phyloP scores from a whole-genome alignment of 176 grass and related monocot species.

The Saccharum spontaneum region DNA sequence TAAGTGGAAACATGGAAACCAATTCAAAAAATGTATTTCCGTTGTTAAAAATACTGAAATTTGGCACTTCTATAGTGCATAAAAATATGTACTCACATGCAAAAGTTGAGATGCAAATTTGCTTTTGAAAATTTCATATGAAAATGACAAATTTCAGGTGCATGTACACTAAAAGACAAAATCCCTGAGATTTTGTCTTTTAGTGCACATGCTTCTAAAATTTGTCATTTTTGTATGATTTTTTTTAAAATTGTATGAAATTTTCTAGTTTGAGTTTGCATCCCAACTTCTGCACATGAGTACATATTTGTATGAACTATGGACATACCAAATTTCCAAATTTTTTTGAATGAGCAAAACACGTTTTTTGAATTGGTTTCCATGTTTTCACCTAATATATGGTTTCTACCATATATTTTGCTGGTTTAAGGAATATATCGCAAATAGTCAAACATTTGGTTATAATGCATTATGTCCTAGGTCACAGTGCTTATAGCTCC shows the following conservation, averaged over 20 bases:
- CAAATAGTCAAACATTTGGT: not conserved
- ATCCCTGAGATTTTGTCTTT: too few relatives aligned
- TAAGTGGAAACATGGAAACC: not conserved
- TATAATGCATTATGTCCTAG: not conserved
- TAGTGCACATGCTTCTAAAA: too few relatives aligned
- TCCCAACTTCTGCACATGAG: too few relatives aligned
- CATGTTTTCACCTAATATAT: not conserved
- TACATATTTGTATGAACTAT: too few relatives aligned
- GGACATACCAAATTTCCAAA: too few relatives aligned
- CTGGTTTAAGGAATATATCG: not conserved
- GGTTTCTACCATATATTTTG: not conserved
- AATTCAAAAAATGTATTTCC: too few relatives aligned
- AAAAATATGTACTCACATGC: not conserved
- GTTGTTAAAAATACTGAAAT: not conserved
- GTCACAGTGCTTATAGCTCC: not conserved
- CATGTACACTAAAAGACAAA: too few relatives aligned
- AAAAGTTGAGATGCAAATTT: not conserved
- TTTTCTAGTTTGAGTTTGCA: too few relatives aligned
- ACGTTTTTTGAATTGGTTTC: not conserved
- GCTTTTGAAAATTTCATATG: not conserved
- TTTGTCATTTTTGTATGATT: too few relatives aligned
- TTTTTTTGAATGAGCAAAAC: too few relatives aligned
- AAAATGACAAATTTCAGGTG: too few relatives aligned
- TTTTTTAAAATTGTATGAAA: too few relatives aligned
- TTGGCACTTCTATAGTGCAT: not conserved